A percentile compares a stretch with the other conserved stretches of the same genome.
phyloP scores from a whole-genome alignment of 2,329 filamentous ascomycete genomes.

The Fusarium haematococcum region DNA sequence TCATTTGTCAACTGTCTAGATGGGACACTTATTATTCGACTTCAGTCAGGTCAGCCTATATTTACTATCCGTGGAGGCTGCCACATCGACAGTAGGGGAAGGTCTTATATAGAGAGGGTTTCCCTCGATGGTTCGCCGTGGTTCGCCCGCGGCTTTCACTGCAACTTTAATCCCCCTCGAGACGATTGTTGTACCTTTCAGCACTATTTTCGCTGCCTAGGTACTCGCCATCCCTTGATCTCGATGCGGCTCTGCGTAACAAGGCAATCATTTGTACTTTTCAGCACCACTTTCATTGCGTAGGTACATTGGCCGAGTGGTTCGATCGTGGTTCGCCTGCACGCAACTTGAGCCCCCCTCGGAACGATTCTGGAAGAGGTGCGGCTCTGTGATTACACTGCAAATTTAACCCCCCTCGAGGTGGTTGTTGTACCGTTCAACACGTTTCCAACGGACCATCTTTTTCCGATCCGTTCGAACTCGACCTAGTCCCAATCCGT shows the following conservation, averaged over 20 bases:
- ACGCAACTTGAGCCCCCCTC: too few species aligned
- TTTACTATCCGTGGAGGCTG: background rate
- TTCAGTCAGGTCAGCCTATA: too few species aligned
- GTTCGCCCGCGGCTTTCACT: background rate
- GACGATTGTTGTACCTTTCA: background rate
- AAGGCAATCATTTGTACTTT: background rate
- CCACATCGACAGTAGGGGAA: too few species aligned
- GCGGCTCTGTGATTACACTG: background rate
- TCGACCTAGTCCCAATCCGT: slow-evolving; percentile 18
- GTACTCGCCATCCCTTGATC: background rate
- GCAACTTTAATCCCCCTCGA: background rate
- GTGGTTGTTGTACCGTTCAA: background rate
- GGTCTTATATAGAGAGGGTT: too few species aligned
- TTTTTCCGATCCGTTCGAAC: background rate
- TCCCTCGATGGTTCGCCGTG: too few species aligned
- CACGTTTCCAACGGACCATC: background rate
- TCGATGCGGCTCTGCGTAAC: too few species aligned
- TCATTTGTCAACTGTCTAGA: background rate
- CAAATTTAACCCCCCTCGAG: background rate
- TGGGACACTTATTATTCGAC: background rate
- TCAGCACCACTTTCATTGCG: background rate
- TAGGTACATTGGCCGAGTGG: background rate
- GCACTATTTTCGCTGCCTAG: background rate
- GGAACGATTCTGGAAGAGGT: background rate
- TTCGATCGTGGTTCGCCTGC: background rate